Evolutionary conservation across 352 stramenopile genomes (phyloP).

Genomic region (Thalassiosira oceanica): DNA sequence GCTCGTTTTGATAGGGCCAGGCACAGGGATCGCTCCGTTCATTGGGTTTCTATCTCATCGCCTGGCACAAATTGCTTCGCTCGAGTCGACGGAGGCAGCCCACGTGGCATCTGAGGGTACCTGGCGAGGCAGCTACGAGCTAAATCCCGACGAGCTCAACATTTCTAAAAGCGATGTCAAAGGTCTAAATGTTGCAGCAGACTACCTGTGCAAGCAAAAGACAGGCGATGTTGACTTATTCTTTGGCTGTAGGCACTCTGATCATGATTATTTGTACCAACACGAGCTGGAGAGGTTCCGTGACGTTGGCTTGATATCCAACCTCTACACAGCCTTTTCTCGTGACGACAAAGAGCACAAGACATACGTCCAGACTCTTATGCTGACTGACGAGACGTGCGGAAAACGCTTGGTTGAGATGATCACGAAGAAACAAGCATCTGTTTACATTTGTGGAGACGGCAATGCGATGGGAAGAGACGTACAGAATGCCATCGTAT

Average conservation of each 20-base stretch:
- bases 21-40: slow-evolving; percentile 94
- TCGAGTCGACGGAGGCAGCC: slow-evolving; percentile 41
- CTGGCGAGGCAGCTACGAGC: slow-evolving; percentile 84
- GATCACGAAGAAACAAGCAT: slow-evolving; percentile 82
- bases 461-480: slow-evolving; percentile 93
- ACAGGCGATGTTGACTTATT: slow-evolving; percentile 87
- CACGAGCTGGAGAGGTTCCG: slow-evolving; percentile 84
- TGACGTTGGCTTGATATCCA: slow-evolving; percentile 76
- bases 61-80: slow-evolving; percentile 45
- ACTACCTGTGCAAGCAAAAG: slow-evolving; percentile 55
- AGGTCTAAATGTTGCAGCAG: slow-evolving; percentile 57
- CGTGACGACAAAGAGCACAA: slow-evolving; percentile 85
- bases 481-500: slow-evolving; percentile 86
- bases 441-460: slow-evolving; percentile 94
- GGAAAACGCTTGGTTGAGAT: slow-evolving; percentile 75
- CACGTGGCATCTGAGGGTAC: slow-evolving; percentile 72
- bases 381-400: slow-evolving; percentile 68
- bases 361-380: slow-evolving; percentile 90
- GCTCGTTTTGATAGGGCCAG: slow-evolving; percentile 92
- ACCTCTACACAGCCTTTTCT: slow-evolving; percentile 90
- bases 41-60: slow-evolving; percentile 93
- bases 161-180: slow-evolving; percentile 49
- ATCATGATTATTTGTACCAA: slow-evolving; percentile 91
- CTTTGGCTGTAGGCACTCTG: slow-evolving; percentile 88
- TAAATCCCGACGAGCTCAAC: slow-evolving; percentile 73